A percentile compares a stretch with the other conserved stretches of the same genome.
These are phyloP conservation scores for Trametes cingulata DNA, from an alignment of 768 basidiomycete species.

Conservation along the genomic window DNA sequence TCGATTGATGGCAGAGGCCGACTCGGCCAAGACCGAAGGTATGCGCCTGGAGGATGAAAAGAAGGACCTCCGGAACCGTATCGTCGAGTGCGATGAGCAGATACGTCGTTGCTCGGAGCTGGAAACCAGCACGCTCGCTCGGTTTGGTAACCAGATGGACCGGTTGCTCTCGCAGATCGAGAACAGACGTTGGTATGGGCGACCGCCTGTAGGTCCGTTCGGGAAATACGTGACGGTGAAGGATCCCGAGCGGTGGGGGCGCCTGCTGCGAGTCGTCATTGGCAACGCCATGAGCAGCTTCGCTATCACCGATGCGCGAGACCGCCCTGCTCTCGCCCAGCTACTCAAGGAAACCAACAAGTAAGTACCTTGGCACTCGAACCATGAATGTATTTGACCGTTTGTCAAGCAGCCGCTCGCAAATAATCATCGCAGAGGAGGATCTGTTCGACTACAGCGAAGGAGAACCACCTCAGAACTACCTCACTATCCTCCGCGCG, in stretches of 20 bases:
- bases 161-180: conserved; percentile 54
- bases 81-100: conserved; percentile 50
- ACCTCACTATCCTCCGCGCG: conserved; percentile 78
- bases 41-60: conserved; percentile 28
- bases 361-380: conserved; percentile 42
- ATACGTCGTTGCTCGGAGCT: conserved; percentile 50
- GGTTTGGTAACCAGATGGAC: conserved; percentile 66
- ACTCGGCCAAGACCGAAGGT: background rate
- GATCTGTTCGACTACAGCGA: conserved; percentile 80
- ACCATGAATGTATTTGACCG: background rate
- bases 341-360: conserved; percentile 61
- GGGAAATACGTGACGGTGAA: conserved; percentile 76
- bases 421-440: conserved; percentile 63
- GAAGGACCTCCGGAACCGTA: conserved; percentile 37
- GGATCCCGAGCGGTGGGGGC: conserved; percentile 64
- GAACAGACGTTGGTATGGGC: conserved; percentile 59
- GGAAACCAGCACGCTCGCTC: conserved; percentile 57
- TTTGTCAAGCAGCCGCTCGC: conserved; percentile 42
- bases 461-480: conserved; percentile 66
- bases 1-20: background rate
- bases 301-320: conserved; percentile 70
- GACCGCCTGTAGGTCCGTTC: conserved; percentile 74
- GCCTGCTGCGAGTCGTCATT: conserved; percentile 64
- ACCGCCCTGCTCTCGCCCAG: conserved; percentile 55
- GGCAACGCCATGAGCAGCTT: conserved; percentile 62